Base-by-base conservation (phyloP, 306 rosid genomes). In the Senna siamea region DNA sequence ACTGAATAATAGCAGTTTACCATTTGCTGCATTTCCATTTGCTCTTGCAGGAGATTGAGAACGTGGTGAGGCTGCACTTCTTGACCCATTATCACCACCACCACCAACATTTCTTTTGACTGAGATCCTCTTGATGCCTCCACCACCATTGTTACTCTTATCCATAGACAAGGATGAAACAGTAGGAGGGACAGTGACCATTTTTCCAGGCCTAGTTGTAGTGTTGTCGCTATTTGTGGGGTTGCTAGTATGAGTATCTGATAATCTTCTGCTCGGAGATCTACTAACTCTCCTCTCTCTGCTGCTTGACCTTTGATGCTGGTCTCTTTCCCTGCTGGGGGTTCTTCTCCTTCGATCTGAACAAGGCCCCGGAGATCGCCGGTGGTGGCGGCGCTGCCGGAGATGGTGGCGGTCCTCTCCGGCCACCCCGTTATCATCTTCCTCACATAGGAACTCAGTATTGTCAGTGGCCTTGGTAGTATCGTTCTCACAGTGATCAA, bases 171-270 rank as follows among this genome's bases (percentile, higher is more conserved):
- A 18, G 15, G 96, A 90, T 78, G 92, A 59, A 72, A 93, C 90
- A 19, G 97, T 85, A 0, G 99, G 85, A 9, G 99, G 99, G 7
- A 92, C 96, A 9, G 96, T 85, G 43, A 95, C 93, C 98, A 95
- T 76, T 83, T 95, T 95, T 6, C 88, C 95, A 0, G 97, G 96
- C 82, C 86, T 88, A 55, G 65, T 59, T 73, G 62, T 71, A 3
- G 74, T 40, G 46, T 32, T 72, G 2, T 11, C 2, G 5, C 50
- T 11, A n/a, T n/a, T n/a, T n/a, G n/a, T n/a, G n/a, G n/a, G n/a
- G n/a, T n/a, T n/a, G n/a, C n/a, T n/a, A n/a, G n/a, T n/a, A 41
- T 8, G 11, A 6, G 72, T 72, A 70, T 86, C 87, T 10, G 85
- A 85, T 19, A 87, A 70, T 40, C 98, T 86, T 74, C 90, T 85